A percentile compares a stretch with the other conserved stretches of the same genome.
Evolutionary conservation across 2,329 filamentous ascomycete species (phyloP).

Genomic region (Arthrobotrys conoides): DNA sequence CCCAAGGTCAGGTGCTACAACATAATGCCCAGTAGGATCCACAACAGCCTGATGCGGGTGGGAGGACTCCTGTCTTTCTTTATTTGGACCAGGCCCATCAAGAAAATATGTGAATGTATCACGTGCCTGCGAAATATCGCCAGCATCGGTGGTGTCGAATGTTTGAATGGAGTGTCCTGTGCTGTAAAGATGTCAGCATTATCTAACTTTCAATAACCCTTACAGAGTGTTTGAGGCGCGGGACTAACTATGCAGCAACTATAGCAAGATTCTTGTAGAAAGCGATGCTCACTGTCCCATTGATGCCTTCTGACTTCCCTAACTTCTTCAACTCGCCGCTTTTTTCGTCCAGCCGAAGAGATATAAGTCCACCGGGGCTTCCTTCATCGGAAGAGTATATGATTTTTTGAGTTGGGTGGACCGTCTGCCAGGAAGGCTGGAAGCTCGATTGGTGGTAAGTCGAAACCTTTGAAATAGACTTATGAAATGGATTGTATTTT

Average conservation of each 20-base stretch:
- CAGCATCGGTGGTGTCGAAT: conserved; percentile 37
- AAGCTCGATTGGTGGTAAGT: conserved; percentile 33
- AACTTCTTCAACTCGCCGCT: conserved; percentile 36
- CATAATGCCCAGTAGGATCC: conserved; percentile 76
- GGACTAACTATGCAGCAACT: conserved; percentile 51
- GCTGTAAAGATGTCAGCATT: conserved; percentile 2
- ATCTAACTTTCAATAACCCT: neutral
- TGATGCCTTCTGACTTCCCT: conserved; percentile 41
- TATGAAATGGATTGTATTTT: conserved; percentile 44
- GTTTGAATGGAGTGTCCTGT: conserved; percentile 45
- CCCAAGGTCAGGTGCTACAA: conserved; percentile 77
- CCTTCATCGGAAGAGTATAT: conserved; percentile 53
- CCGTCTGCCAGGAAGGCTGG: conserved; percentile 50
- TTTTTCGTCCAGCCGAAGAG: conserved; percentile 29
- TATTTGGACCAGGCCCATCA: conserved; percentile 53
- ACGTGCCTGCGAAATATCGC: conserved; percentile 39
- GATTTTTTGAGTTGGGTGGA: conserved; percentile 31
- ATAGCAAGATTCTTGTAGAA: conserved; percentile 32
- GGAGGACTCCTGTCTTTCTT: conserved; percentile 71
- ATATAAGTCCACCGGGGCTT: conserved; percentile 47
- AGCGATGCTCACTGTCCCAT: conserved; percentile 55
- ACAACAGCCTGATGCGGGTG: conserved; percentile 76
- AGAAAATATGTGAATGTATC: conserved; percentile 59
- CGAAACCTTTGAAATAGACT: conserved; percentile 27
- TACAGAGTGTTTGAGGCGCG: neutral